Evolutionary conservation across 108 stramenopile genomes (phyloP).

Genomic region (Cyclotella distinguenda): DNA sequence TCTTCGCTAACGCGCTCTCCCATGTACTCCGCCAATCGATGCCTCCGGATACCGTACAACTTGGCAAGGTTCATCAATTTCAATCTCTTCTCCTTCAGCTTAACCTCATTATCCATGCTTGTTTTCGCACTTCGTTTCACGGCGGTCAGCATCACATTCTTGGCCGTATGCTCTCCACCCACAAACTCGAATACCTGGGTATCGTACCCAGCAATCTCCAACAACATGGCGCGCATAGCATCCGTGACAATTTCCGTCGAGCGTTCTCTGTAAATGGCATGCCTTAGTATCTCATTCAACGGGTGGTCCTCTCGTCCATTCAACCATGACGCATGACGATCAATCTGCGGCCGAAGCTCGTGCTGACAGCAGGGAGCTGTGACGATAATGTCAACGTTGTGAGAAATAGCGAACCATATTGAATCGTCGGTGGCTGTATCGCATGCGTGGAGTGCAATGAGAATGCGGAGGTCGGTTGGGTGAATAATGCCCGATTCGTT

Average conservation of each 20-base stretch:
- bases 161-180: conserved; percentile 83
- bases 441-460: conserved; percentile 90
- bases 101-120: background rate
- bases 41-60: conserved; percentile 63
- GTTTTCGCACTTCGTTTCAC: conserved; percentile 17
- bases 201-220: conserved; percentile 85
- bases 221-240: conserved; percentile 64
- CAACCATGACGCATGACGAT: conserved; percentile 46
- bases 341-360: conserved; percentile 76
- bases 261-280: conserved; percentile 76
- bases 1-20: conserved; percentile 30
- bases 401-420: conserved; percentile 61
- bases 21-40: conserved; percentile 65
- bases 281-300: conserved; percentile 57
- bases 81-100: conserved; percentile 21
- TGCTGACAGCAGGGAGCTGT: conserved; percentile 90
- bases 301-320: conserved; percentile 41
- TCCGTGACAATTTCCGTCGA: conserved; percentile 81
- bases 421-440: conserved; percentile 91
- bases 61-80: conserved; percentile 52
- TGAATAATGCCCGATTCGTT: conserved; percentile 5
- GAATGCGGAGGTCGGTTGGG: conserved; percentile 42
- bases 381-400: conserved; percentile 61
- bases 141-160: conserved; percentile 88
- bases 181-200: conserved; percentile 88